A percentile compares a stretch with the other conserved stretches of the same genome.
These are phyloP conservation scores for Barnettozyma sp. DNA, from an alignment of 805 yeast genomes.

Conservation along the genomic window DNA sequence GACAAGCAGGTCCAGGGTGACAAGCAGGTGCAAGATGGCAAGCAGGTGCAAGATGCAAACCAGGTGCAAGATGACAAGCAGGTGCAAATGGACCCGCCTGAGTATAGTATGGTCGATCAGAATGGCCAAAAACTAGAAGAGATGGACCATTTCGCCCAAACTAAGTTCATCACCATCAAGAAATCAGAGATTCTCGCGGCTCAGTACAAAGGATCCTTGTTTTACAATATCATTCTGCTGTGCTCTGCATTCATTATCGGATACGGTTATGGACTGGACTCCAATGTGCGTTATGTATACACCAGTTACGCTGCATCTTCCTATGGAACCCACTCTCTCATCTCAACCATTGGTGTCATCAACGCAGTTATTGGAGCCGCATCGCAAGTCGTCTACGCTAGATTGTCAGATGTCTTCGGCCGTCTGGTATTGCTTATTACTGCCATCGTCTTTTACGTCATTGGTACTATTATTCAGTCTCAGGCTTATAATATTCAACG, in stretches of 20 bases:
- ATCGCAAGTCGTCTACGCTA: slow-evolving; percentile 56
- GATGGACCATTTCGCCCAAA: slow-evolving; percentile 12
- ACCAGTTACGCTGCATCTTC: slow-evolving; percentile 51
- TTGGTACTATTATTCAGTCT: slow-evolving; percentile 60
- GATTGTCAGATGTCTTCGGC: slow-evolving; percentile 62
- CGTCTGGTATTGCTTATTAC: slow-evolving; percentile 45
- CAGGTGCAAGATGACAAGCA: too few relatives aligned
- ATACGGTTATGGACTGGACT: slow-evolving; percentile 50
- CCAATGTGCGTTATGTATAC: slow-evolving; percentile 40
- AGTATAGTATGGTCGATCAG: too few relatives aligned
- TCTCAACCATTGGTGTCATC: slow-evolving; percentile 53
- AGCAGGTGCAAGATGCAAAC: too few relatives aligned
- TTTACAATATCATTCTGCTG: slow-evolving; percentile 32
- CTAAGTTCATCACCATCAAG: slow-evolving; percentile 39
- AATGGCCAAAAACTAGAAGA: background rate
- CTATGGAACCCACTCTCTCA: slow-evolving; percentile 46
- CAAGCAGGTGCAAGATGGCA: too few relatives aligned
- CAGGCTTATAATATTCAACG: slow-evolving; percentile 50
- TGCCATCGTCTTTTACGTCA: slow-evolving; percentile 46
- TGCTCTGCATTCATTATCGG: slow-evolving; percentile 43
- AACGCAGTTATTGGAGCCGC: slow-evolving; percentile 59
- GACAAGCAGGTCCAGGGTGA: too few relatives aligned
- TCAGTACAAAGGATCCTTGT: slow-evolving; percentile 32
- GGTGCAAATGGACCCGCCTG: too few relatives aligned
- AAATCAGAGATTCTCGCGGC: slow-evolving; percentile 43